phyloP scores from a whole-genome alignment of 768 basidiomycete species.

The Dictyophora rubrovolvata region DNA sequence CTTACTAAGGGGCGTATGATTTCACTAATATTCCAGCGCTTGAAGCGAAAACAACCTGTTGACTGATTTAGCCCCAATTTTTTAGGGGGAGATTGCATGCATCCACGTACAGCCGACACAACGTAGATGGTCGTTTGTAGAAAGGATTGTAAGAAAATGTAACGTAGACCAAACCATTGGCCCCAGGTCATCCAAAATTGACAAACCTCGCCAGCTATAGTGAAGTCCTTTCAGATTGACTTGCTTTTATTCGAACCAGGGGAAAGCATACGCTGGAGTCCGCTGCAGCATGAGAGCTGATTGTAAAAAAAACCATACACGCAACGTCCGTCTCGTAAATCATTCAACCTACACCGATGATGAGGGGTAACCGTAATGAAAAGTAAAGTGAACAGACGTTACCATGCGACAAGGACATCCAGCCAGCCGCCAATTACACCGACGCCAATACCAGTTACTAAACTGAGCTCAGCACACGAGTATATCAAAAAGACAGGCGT shows the following conservation, averaged over 20 bases:
- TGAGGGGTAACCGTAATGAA: neutral
- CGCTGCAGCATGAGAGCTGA: slow-evolving; percentile 60
- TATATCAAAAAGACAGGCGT: neutral
- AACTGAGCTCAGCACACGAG: slow-evolving; percentile 10
- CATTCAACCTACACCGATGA: slow-evolving; percentile 45
- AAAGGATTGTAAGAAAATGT: slow-evolving; percentile 50
- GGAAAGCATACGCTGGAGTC: slow-evolving; percentile 38
- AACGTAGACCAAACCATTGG: slow-evolving; percentile 40
- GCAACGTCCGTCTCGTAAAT: slow-evolving; percentile 60
- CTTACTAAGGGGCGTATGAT: slow-evolving; percentile 63
- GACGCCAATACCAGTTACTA: slow-evolving; percentile 55
- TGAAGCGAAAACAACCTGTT: slow-evolving; percentile 49
- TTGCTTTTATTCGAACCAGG: neutral
- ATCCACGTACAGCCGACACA: slow-evolving; percentile 43
- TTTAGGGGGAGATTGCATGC: neutral
- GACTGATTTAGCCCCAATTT: neutral
- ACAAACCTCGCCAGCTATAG: slow-evolving; percentile 55
- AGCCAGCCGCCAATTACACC: slow-evolving; percentile 63
- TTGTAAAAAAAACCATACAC: slow-evolving; percentile 63
- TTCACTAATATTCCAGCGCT: slow-evolving; percentile 55
- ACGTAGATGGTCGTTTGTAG: slow-evolving; percentile 60
- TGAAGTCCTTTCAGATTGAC: slow-evolving; percentile 3
- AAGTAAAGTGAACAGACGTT: slow-evolving; percentile 8
- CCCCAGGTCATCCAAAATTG: slow-evolving; percentile 63
- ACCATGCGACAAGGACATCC: slow-evolving; percentile 70